Conservation (phyloP, 805 yeast genomes). For the Grigorovia yakushimaensis region DNA sequence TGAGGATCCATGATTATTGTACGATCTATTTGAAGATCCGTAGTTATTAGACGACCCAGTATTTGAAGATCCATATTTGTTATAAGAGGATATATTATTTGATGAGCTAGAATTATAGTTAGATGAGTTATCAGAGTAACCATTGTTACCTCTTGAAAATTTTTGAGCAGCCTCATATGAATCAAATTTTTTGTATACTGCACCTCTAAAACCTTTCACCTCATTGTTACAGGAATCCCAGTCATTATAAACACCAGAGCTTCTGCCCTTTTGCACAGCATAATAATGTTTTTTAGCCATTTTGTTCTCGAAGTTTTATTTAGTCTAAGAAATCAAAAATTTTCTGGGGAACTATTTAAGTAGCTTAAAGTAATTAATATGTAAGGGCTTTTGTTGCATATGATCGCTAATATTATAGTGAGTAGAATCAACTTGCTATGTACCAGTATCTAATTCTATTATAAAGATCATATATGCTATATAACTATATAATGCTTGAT, state of each 20-base stretch:
- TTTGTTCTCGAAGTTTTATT: no score
- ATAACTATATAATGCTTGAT: no score
- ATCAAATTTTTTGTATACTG: slow-evolving; percentile 47
- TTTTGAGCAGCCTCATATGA: slow-evolving; percentile 39
- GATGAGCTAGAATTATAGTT: background rate
- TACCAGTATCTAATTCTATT: no score
- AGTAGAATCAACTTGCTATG: no score
- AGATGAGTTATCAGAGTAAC: background rate
- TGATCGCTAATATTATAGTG: no score
- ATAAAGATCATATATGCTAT: no score
- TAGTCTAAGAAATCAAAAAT: no score
- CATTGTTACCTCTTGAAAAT: slow-evolving; percentile 20
- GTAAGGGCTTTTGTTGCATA: no score
- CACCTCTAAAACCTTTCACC: slow-evolving; percentile 48
- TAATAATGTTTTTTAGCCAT: slow-evolving; percentile 30
- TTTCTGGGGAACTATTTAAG: no score
- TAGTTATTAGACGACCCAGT: background rate
- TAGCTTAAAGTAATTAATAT: no score
- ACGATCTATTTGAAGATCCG: no score
- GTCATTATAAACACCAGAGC: slow-evolving; percentile 43
- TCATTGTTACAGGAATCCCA: slow-evolving; percentile 53
- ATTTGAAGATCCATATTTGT: background rate
- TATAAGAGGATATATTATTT: background rate
- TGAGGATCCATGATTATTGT: background rate
- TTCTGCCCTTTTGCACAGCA: slow-evolving; percentile 47